These are phyloP conservation scores for Phyllosticta citribraziliensis DNA, from an alignment of 2,329 filamentous ascomycete species.

Conservation along the genomic window DNA sequence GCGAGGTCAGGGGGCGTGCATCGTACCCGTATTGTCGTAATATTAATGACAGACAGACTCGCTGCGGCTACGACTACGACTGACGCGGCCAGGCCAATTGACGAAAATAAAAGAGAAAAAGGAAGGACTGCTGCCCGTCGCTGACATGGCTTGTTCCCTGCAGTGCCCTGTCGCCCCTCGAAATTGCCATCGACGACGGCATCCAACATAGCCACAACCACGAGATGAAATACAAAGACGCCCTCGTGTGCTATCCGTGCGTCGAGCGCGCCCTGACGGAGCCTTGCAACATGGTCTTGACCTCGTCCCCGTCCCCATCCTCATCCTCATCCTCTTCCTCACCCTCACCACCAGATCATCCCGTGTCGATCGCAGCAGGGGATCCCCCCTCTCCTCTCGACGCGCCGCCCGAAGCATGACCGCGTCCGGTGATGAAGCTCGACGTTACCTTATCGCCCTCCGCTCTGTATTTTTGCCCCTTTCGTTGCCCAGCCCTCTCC, in stretches of 20 bases:
- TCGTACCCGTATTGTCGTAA: neutral
- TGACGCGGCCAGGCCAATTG: too few species aligned
- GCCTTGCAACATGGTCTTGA: neutral
- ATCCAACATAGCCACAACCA: conserved; percentile 6
- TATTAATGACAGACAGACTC: too few species aligned
- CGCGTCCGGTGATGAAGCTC: neutral
- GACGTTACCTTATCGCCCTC: too few species aligned
- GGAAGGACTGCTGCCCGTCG: neutral
- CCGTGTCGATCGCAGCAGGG: conserved; percentile 6
- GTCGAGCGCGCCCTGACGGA: too few species aligned
- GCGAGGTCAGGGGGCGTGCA: neutral
- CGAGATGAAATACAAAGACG: neutral
- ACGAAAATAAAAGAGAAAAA: neutral
- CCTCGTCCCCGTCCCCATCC: too few species aligned
- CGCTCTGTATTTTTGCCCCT: neutral
- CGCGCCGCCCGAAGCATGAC: neutral
- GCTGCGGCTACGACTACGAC: too few species aligned
- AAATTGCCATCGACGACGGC: conserved; percentile 7
- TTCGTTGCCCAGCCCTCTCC: neutral
- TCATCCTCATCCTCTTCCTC: too few species aligned
- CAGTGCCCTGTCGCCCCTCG: neutral
- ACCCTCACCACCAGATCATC: conserved; percentile 3
- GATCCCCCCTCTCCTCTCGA: neutral
- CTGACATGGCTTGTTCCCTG: neutral
- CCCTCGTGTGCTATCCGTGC: too few species aligned